These are phyloP conservation scores for Ampelocalamus luodianensis DNA, from an alignment of 176 grass and related monocot species.

Conservation along the genomic window DNA sequence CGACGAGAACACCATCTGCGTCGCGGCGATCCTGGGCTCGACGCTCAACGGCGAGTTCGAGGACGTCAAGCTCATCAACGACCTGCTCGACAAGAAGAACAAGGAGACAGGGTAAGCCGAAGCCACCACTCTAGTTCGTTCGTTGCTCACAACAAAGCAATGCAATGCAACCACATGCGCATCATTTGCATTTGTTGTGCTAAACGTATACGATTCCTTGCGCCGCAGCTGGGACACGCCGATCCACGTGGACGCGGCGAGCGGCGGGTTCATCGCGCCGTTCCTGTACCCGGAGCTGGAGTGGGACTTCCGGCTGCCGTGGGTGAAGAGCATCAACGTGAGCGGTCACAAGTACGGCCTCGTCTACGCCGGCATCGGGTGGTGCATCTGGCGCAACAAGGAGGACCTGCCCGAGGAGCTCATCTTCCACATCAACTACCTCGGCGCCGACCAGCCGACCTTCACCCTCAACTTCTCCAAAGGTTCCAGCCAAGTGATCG, in stretches of 20 bases:
- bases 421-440: slow-evolving; percentile 99
- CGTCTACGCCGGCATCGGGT: slow-evolving; percentile 96
- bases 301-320: slow-evolving; percentile 88
- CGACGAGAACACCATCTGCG: slow-evolving; percentile 99
- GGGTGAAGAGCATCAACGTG: slow-evolving; percentile 99
- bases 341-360: slow-evolving; percentile 99
- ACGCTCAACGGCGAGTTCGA: slow-evolving; percentile 99
- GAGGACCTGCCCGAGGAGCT: slow-evolving; percentile 94
- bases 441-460: slow-evolving; percentile 91
- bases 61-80: slow-evolving; percentile 92
- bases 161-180: neutral
- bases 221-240: slow-evolving; percentile 64
- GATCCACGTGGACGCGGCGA: slow-evolving; percentile 95
- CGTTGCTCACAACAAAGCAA: neutral
- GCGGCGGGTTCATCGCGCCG: slow-evolving; percentile 98
- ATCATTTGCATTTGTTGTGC: neutral
- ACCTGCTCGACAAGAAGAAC: slow-evolving; percentile 73
- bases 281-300: slow-evolving; percentile 96
- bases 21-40: slow-evolving; percentile 88
- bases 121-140: neutral
- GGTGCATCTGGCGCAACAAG: slow-evolving; percentile 91
- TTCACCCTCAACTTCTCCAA: slow-evolving; percentile 99
- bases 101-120: slow-evolving; percentile 60
- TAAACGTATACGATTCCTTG: neutral
- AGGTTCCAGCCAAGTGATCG: slow-evolving; percentile 94